Base-by-base conservation (phyloP, 495 filamentous ascomycete species). In the Talaromyces adpressus region DNA sequence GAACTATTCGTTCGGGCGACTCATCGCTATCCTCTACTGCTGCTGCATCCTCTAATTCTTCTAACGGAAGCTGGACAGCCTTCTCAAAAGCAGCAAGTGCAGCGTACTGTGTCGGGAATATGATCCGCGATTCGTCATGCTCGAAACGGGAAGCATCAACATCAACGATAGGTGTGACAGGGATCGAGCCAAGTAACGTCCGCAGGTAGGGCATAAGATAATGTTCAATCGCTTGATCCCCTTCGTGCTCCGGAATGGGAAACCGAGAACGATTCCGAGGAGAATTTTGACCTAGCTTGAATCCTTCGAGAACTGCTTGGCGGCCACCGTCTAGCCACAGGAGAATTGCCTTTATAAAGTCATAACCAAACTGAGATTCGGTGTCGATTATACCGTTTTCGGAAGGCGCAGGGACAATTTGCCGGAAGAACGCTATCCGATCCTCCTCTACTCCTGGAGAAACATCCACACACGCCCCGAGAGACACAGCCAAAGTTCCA, bases 261-360 rank as follows among this genome's bases (percentile, higher is more conserved):
- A 82, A 84, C 2, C 84, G 74, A 12, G 70, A 66, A 41, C 69
- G 68, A 41, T 74, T 68, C 20, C 72, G 71, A 9, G 73, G 66
- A 65, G 74, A 67, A 9, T 69, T 68, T 1, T 70, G 63, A 14
- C 72, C 68, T 14, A 72, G 72, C 30, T 81, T 83, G 68, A 89
- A 89, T 1, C 82, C 86, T 39, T 79, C 70, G 1, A 87, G 68
- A 6, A 89, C 59, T 34, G 73, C 71, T 16, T 78, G 75, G 22
- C 81, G 69, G 9, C 87, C 87, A 4, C 81, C 82, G 52, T 84
- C 82, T 3, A 88, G 68, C 81, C 85, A 89, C 6, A 88, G 79
- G 4, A 86, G 54, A 20, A 89, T 86, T 3, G 86, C 85, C 70
- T 82, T 85, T 2, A 89, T 64, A 66, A 89, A 89, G 59, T 89